Conservation (phyloP, 2,329 filamentous ascomycete species). For the Phyllosticta capitalensis region DNA sequence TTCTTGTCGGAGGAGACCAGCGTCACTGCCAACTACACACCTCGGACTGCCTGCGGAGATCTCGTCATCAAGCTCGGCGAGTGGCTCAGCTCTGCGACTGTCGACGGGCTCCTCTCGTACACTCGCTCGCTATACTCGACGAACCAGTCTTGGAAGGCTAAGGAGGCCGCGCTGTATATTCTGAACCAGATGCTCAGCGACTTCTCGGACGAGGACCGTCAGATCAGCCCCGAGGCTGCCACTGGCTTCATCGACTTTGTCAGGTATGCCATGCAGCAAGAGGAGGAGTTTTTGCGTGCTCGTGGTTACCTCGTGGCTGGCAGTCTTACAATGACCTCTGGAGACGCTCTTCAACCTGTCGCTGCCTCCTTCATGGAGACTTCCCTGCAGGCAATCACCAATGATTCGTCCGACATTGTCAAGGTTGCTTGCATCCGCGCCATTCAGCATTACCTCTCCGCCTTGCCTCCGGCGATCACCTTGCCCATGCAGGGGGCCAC, state of each 20-base stretch:
- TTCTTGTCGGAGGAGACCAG: slow-evolving; percentile 93
- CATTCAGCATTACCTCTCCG: slow-evolving; percentile 57
- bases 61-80: slow-evolving; percentile 86
- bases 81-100: slow-evolving; percentile 67
- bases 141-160: slow-evolving; percentile 49
- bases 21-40: slow-evolving; percentile 91
- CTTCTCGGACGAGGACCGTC: slow-evolving; percentile 66
- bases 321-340: slow-evolving; percentile 61
- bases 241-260: slow-evolving; percentile 72
- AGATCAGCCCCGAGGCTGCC: slow-evolving; percentile 59
- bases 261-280: slow-evolving; percentile 60
- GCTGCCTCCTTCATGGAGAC: slow-evolving; percentile 59
- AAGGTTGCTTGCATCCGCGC: slow-evolving; percentile 87
- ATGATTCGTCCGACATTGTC: slow-evolving; percentile 75
- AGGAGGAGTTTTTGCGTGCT: slow-evolving; percentile 71
- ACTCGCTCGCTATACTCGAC: slow-evolving; percentile 63
- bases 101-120: slow-evolving; percentile 70
- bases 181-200: slow-evolving; percentile 78
- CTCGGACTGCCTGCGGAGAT: slow-evolving; percentile 84
- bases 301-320: slow-evolving; percentile 82
- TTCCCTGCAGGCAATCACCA: slow-evolving; percentile 64
- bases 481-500: slow-evolving; percentile 52
- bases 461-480: slow-evolving; percentile 41
- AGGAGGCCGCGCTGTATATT: slow-evolving; percentile 76
- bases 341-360: slow-evolving; percentile 41